Percentiles rank a stretch among this genome's conserved stretches.
Conservation (phyloP, 2,329 filamentous ascomycete species). For the Exophiala spinifera region DNA sequence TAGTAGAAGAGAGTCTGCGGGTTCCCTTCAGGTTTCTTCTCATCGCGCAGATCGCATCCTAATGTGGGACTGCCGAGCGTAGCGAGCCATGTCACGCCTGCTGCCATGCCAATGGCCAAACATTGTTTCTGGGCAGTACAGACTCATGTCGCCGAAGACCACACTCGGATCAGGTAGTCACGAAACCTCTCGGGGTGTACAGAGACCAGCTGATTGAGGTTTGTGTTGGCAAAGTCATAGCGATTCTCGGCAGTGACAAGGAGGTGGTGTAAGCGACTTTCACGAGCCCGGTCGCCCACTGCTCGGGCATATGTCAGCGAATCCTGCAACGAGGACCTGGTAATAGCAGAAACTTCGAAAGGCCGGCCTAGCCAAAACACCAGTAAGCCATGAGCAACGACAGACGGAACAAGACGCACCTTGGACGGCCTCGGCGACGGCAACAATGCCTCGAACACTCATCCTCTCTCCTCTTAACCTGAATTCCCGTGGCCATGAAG, state of each 20-base stretch:
- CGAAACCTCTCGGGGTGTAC: conserved; percentile 52
- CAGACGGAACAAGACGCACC: conserved; percentile 31
- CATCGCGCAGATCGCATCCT: too few species aligned
- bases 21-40: too few species aligned
- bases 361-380: conserved; percentile 18
- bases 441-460: conserved; percentile 59
- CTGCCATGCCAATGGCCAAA: background rate
- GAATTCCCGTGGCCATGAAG: conserved; percentile 66
- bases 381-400: conserved; percentile 6
- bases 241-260: conserved; percentile 66
- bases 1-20: too few species aligned
- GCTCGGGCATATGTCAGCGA: conserved; percentile 30
- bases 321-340: conserved; percentile 29
- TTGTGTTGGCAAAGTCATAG: conserved; percentile 62
- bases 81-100: too few species aligned
- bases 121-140: background rate
- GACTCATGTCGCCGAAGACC: conserved; percentile 32
- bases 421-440: conserved; percentile 50
- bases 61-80: too few species aligned
- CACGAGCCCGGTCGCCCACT: conserved; percentile 37
- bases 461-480: conserved; percentile 66
- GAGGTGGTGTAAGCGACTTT: conserved; percentile 55
- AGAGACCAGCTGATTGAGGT: conserved; percentile 55
- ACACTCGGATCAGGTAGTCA: conserved; percentile 54
- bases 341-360: conserved; percentile 31